These are phyloP conservation scores for Chaetomium globosum DNA, from an alignment of 2,329 filamentous ascomycete genomes.

Conservation along the genomic window DNA sequence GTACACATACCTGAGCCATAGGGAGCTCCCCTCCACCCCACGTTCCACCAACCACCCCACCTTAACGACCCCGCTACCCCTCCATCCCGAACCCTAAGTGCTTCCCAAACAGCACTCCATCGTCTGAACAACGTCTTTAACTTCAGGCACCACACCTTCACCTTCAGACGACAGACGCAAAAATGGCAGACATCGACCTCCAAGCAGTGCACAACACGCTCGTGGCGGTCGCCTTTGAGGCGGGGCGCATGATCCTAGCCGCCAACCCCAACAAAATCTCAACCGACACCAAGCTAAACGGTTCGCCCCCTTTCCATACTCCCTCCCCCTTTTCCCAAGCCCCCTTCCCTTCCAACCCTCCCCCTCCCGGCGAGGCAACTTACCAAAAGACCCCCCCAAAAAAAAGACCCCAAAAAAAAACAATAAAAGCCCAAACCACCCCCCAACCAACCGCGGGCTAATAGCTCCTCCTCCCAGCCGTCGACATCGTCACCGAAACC, in stretches of 20 bases:
- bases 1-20: too few relatives aligned
- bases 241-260: constrained; percentile 64
- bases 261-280: constrained; percentile 62
- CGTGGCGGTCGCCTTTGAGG: constrained; percentile 61
- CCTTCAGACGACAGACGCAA: not conserved
- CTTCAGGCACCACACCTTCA: not conserved
- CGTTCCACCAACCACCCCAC: not conserved
- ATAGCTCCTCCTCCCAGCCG: constrained; percentile 49
- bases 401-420: not conserved
- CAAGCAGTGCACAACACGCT: constrained; percentile 65
- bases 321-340: not conserved
- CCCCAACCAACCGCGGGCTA: not conserved
- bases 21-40: not conserved
- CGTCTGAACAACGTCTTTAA: not conserved
- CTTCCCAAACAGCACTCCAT: not conserved
- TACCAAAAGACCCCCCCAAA: not conserved
- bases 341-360: constrained; percentile 4
- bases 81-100: constrained; percentile 2
- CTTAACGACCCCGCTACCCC: constrained; percentile 19
- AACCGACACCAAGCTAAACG: constrained; percentile 66
- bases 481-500: constrained; percentile 69
- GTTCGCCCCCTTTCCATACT: constrained; percentile 46
- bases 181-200: constrained; percentile 61
- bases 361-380: not conserved
- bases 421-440: too few relatives aligned